Conservation (phyloP, 805 yeast genomes). For the Saccharomycopsis guyanensis region DNA sequence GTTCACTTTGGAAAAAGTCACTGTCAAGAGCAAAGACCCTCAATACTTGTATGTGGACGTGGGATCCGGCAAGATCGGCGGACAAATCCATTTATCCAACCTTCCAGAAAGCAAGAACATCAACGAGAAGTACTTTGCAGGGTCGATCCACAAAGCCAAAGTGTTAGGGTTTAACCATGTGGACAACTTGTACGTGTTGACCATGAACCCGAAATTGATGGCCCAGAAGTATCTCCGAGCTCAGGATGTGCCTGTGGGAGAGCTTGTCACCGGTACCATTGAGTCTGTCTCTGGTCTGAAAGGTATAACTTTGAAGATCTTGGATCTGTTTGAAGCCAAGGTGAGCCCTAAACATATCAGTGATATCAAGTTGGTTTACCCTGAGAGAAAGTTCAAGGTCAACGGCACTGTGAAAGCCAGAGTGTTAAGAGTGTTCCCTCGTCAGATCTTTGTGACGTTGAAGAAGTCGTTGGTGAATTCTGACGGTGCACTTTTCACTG, state of each 20-base stretch:
- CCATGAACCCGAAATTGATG: conserved; percentile 60
- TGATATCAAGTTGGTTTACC: conserved; percentile 76
- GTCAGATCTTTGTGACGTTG: conserved; percentile 56
- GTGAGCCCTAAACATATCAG: conserved; percentile 75
- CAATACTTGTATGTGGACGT: conserved; percentile 50
- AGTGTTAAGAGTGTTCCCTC: conserved; percentile 44
- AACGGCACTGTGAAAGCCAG: conserved; percentile 78
- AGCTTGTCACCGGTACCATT: conserved; percentile 50
- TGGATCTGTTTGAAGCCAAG: conserved; percentile 57
- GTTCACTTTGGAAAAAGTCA: conserved; percentile 51
- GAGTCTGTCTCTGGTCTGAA: conserved; percentile 43
- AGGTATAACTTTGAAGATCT: conserved; percentile 63
- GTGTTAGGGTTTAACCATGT: conserved; percentile 59
- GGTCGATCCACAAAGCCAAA: conserved; percentile 69
- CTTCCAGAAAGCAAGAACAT: conserved; percentile 35
- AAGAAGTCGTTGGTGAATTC: conserved; percentile 74
- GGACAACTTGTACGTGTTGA: conserved; percentile 61
- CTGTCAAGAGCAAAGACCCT: conserved; percentile 52
- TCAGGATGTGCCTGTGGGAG: conserved; percentile 74
- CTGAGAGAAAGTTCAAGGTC: conserved; percentile 85
- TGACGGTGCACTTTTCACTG: conserved; percentile 26
- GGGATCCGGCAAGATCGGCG: conserved; percentile 44
- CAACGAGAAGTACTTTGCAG: conserved; percentile 44
- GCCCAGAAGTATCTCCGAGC: conserved; percentile 58
- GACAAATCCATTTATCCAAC: conserved; percentile 75